Base-by-base conservation (phyloP, 139 green algal genomes). In the Spirogloea muscicola region DNA sequence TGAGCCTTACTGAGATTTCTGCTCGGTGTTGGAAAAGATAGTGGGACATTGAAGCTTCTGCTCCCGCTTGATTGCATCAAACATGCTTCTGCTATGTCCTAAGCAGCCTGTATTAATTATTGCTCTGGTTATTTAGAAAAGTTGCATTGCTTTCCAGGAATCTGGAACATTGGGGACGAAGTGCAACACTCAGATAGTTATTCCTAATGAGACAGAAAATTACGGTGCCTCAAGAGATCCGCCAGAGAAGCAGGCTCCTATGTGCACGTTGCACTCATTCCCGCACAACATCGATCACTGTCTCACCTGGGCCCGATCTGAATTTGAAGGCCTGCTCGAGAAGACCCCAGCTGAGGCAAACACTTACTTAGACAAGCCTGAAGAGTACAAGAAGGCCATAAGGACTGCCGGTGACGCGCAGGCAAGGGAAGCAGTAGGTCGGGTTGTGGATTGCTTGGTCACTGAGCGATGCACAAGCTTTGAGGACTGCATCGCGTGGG, bases 181-280 rank as follows among this genome's bases (percentile, higher is more conserved):
- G 88, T 97, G 91, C 91, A 99, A 99, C 89, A 99, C 94, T 41
- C 84, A 88, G 62, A 81, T 87, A 74, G 82, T 85, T 46, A 86
- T 98, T 31, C 94, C 94, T 0, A 64, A 83, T 21, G 36, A 96
- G 25, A 99, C 94, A 10, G 94, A 99, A 79, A 98, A 99, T 87
- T 98, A 98, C 76, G 93, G 90, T 31, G 90, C 90, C 1, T 89
- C 79, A 29, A 74, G 64, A 9, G 93, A 96, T 76, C 92, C 92
- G 1, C 92, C 92, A 0, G 92, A 97, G 83, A 95, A 94, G 85
- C 87, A 96, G 83, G 93, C 94, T 7, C 94, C 94, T 41, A 99
- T 99, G 94, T 99, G 94, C 86, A 99, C 94, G 0, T 68, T 99
- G 58, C 94, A 99, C 89, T 95, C 87, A 64, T 99, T 99, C 89